phyloP scores from a whole-genome alignment of 1,139 yeast genomes.

The Suhomyces anneliseae region DNA sequence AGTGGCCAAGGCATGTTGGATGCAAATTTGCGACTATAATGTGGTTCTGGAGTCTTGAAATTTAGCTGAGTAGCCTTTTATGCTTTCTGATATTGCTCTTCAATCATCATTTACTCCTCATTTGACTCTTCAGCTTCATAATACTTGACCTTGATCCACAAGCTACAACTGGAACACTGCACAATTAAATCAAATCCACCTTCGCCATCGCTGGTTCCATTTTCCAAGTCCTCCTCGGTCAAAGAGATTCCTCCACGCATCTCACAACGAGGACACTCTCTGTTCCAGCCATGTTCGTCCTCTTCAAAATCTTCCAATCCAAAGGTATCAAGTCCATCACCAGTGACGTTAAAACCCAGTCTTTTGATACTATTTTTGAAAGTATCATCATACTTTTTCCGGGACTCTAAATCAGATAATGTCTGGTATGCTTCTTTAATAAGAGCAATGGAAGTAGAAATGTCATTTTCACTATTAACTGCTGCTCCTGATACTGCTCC shows the following conservation, averaged over 20 bases:
- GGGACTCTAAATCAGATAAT: constrained; percentile 38
- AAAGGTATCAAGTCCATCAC: constrained; percentile 67
- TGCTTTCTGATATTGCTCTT: too few relatives aligned
- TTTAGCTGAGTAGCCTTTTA: too few relatives aligned
- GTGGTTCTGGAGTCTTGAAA: too few relatives aligned
- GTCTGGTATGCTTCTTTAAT: constrained; percentile 63
- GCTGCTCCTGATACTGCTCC: constrained; percentile 5
- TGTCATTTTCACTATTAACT: background rate
- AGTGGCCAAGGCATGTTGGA: too few relatives aligned
- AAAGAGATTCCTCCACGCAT: constrained; percentile 54
- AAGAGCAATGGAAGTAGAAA: constrained; percentile 26
- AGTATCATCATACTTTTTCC: constrained; percentile 51
- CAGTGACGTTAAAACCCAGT: constrained; percentile 52
- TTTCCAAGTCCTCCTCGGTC: constrained; percentile 59
- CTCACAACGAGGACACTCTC: constrained; percentile 75
- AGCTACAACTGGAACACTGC: constrained; percentile 78
- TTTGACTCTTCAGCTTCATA: constrained; percentile 24
- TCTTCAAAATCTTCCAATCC: constrained; percentile 60
- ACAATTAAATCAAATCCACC: constrained; percentile 69
- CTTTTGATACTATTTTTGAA: constrained; percentile 39
- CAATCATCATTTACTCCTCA: too few relatives aligned
- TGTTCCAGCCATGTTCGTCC: constrained; percentile 35
- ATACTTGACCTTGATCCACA: constrained; percentile 78
- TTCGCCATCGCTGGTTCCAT: constrained; percentile 49
- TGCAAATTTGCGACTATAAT: too few relatives aligned